These are phyloP conservation scores for Emergomyces africanus DNA, from an alignment of 2,329 filamentous ascomycete genomes.

Conservation along the genomic window DNA sequence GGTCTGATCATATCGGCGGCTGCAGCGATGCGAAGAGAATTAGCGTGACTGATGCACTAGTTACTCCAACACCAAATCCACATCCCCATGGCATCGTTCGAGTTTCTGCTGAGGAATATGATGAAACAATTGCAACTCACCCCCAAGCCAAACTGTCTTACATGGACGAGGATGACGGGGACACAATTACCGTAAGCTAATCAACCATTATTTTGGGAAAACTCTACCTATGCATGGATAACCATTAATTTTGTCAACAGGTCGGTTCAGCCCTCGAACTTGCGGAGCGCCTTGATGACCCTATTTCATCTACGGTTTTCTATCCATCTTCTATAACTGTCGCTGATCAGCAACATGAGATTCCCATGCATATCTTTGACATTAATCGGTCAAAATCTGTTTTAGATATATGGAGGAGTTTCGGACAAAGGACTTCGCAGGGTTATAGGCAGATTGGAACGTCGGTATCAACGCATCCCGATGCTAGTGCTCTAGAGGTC, in stretches of 20 bases:
- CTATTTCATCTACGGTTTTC: slow-evolving; percentile 13
- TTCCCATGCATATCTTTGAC: slow-evolving; percentile 34
- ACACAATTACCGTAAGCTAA: slow-evolving; percentile 31
- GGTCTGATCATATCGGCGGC: neutral
- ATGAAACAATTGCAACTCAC: slow-evolving; percentile 27
- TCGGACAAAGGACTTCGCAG: slow-evolving; percentile 12
- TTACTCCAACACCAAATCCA: neutral
- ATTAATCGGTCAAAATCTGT: slow-evolving; percentile 30
- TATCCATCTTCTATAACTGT: slow-evolving; percentile 6
- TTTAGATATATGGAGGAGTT: slow-evolving; percentile 26
- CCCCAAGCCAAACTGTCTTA: slow-evolving; percentile 33
- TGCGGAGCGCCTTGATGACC: slow-evolving; percentile 33
- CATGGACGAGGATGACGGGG: slow-evolving; percentile 34
- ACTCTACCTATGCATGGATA: neutral
- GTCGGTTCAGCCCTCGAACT: slow-evolving; percentile 37
- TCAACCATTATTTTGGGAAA: neutral
- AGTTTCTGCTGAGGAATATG: slow-evolving; percentile 31
- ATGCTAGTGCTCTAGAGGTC: neutral
- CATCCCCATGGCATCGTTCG: slow-evolving; percentile 23
- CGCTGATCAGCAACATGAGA: slow-evolving; percentile 9
- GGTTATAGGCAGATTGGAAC: neutral
- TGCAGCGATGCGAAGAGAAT: neutral
- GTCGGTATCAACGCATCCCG: neutral
- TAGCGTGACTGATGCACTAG: neutral
- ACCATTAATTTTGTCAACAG: slow-evolving; percentile 14